Conservation (phyloP, 2,329 filamentous ascomycete species). For the Aspergillus jensenii region DNA sequence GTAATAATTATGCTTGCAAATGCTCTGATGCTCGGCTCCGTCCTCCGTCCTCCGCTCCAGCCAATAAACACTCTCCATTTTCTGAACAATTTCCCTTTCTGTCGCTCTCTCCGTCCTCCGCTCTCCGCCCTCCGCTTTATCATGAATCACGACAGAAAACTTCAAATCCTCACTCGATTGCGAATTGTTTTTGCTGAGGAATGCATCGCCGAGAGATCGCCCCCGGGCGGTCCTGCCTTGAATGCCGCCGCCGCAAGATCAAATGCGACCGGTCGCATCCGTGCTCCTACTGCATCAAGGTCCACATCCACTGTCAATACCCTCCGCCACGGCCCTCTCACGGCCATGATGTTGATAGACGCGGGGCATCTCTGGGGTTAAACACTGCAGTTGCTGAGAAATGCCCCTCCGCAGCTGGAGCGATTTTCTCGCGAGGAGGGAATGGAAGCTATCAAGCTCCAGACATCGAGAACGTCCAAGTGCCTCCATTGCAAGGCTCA, state of each 20-base stretch:
- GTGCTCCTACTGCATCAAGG: slow-evolving; percentile 16
- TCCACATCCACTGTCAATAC: slow-evolving; percentile 1
- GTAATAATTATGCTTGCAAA: neutral
- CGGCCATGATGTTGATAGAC: neutral
- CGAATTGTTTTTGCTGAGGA: neutral
- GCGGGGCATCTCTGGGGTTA: neutral
- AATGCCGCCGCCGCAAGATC: slow-evolving; percentile 28
- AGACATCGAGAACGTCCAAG: neutral
- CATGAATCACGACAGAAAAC: neutral
- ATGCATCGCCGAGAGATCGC: slow-evolving; percentile 12
- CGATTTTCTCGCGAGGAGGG: neutral
- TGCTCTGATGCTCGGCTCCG: neutral
- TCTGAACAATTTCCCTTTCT: neutral
- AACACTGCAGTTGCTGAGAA: neutral
- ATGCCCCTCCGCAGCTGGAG: neutral
- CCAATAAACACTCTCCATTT: neutral
- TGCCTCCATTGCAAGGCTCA: neutral
- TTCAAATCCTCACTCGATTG: neutral
- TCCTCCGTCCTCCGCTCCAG: neutral
- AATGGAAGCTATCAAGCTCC: neutral
- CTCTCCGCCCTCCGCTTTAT: neutral
- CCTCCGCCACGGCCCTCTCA: neutral
- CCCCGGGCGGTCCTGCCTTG: slow-evolving; percentile 20
- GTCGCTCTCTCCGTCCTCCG: neutral
- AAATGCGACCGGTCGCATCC: slow-evolving; percentile 24